Evolutionary conservation across 1,284 basidiomycete genomes (phyloP), one percentile per base, ranked within the genome.

Genomic region (Hymenochaete sp.): DNA sequence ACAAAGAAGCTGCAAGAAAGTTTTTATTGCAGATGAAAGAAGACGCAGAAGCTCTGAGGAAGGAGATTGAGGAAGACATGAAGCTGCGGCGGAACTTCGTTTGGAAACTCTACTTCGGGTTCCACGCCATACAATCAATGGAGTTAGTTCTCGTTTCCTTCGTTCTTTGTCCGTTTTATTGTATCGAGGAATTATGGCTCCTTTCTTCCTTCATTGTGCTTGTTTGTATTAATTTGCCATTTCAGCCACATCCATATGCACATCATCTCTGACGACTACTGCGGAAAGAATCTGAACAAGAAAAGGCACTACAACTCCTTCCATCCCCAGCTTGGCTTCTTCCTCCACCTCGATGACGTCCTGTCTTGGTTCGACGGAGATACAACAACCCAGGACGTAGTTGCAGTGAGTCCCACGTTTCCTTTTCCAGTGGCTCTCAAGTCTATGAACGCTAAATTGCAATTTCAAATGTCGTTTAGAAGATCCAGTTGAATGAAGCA

Each of bases 221-320:
- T 16, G n/a, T 43, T 38, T 32, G 42, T 32, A 22, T 25, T 22
- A 24, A 24, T 27, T 18, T 8, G 13, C n/a, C 19, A 8, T 25
- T 27, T 13, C 51, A 93, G 90, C 51, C 90, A 93, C 59, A 52
- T 93, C 1, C 92, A 95, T 57, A 63, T 93, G 4, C 93, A 97
- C 59, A 77, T 97, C 49, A 68, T 97, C 22, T 95, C 92, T 0
- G 71, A 74, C 16, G 93, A 98, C 59, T 65, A 96, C 14, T 72
- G 77, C 41, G 83, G 85, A 0, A 70, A 75, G 2, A 65, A 67
- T 28, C 65, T 98, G 65, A 98, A 95, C 64, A 77, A 75, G 51
- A 97, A 96, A 71, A 93, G 87, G 57, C 93, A 98, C 57, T 92
- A 92, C 67, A 92, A 95, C 60, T 91, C 90, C 2, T 98, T 98